Base-by-base conservation (phyloP, 495 filamentous ascomycete species). In the Penicillium ucsense region DNA sequence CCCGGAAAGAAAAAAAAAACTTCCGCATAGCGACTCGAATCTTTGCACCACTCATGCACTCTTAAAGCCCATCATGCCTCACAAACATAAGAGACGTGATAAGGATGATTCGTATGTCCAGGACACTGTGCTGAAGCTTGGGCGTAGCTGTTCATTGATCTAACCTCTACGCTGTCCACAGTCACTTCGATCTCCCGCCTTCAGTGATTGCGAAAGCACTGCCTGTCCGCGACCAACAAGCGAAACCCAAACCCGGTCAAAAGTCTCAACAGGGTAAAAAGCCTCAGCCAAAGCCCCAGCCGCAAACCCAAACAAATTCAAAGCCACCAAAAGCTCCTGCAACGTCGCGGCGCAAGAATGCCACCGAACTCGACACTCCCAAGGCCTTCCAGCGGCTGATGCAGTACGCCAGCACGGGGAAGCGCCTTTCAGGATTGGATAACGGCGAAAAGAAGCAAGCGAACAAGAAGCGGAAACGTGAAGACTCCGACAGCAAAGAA, bases 301-400 rank as follows among this genome's bases (percentile, higher is more conserved):
- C 53, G 53, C 39, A 43, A 38, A 30, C 64, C 61, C 46, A 44
- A 35, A 31, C 47, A 39, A 20, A 20, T 20, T 1, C 20, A 20
- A 45, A 46, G 61, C n/a, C 49, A 45, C 38, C n/a, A 35, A 34
- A 41, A 29, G 59, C 39, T 12, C 52, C 50, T 31, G 50, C 53
- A 34, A 48, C 38, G 29, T 64, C 48, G 48, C 68, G 74, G n/a
- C 68, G 70, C 47, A 70, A 72, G 46, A 54, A 54, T 38, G 70
- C 68, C 38, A 56, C 62, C 12, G 68, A 76, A 35, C 82, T 94
- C 60, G 91, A 97, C 64, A 89, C 85, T 5, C 91, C 91, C 5
- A 83, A 84, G 41, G 88, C 84, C 5, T 97, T 97, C 68, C 74
- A 77, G 31, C 82, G 86, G 4, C 63, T 95, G 48, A 89, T 97